phyloP scores from a whole-genome alignment of 192 early-diverging fungal species.

The Phycomyces blakesleeanus region DNA sequence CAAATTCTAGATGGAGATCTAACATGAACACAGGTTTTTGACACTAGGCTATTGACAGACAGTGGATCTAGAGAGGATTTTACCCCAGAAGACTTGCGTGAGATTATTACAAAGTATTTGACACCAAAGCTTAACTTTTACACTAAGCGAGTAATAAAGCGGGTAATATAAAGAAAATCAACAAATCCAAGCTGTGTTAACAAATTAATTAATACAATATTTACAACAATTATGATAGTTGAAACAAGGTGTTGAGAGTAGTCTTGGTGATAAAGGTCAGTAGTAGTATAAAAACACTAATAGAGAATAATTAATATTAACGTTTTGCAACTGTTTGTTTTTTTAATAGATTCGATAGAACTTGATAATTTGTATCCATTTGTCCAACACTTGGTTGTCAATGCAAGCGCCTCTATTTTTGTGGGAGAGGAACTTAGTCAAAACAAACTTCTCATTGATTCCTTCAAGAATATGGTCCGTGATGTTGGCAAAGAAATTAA shows the following conservation, averaged over 20 bases:
- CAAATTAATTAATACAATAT: too few relatives aligned
- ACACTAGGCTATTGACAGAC: slow-evolving; percentile 5
- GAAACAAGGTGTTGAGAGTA: background rate
- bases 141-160: slow-evolving; percentile 3
- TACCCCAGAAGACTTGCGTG: background rate
- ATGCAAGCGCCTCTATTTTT: slow-evolving; percentile 8
- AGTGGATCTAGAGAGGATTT: background rate
- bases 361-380: slow-evolving; percentile 7
- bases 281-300: too few relatives aligned
- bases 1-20: background rate
- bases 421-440: background rate
- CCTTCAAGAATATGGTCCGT: slow-evolving; percentile 16
- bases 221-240: too few relatives aligned
- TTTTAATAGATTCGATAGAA: background rate
- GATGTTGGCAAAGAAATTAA: slow-evolving; percentile 2
- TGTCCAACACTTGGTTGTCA: slow-evolving; percentile 4
- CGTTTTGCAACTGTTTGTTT: too few relatives aligned
- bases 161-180: slow-evolving; percentile 1
- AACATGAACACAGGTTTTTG: slow-evolving; percentile 2
- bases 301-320: too few relatives aligned
- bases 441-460: slow-evolving; percentile 4
- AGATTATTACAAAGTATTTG: background rate
- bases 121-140: slow-evolving; percentile 2
- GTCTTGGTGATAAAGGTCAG: background rate
- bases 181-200: background rate